Evolutionary conservation across 371 early-diverging fungal species (phyloP).

Genomic region (Syncephalastrum contaminatum): DNA sequence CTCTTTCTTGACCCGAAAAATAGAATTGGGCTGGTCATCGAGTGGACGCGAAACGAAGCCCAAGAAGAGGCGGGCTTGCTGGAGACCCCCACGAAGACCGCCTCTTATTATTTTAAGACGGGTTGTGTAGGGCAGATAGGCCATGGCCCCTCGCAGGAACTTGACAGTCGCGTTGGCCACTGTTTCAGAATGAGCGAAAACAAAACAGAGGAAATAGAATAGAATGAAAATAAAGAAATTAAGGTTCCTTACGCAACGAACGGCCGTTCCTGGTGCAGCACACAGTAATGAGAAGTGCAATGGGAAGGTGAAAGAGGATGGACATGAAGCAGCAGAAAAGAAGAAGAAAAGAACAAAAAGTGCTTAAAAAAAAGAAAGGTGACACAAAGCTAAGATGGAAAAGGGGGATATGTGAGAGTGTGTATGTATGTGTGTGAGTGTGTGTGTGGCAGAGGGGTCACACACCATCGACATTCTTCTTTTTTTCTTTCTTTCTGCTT

Average conservation of each 20-base stretch:
- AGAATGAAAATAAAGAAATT: too few relatives aligned
- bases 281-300: too few relatives aligned
- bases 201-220: too few relatives aligned
- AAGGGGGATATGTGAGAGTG: too few relatives aligned
- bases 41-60: constrained; percentile 3
- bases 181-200: background rate
- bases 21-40: constrained; percentile 7
- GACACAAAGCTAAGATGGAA: too few relatives aligned
- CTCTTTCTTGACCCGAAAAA: constrained; percentile 9
- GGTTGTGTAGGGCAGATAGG: background rate
- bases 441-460: constrained; percentile 1
- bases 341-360: too few relatives aligned
- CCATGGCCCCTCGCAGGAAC: background rate
- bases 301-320: too few relatives aligned
- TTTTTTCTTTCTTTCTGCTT: constrained; percentile 2
- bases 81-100: background rate
- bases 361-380: too few relatives aligned
- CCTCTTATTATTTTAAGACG: background rate
- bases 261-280: too few relatives aligned
- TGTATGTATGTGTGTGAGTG: too few relatives aligned
- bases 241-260: too few relatives aligned
- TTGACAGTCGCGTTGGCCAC: background rate
- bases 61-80: background rate
- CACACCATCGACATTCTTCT: constrained; percentile 5
- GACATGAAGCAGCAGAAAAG: too few relatives aligned